These are phyloP conservation scores for Poa pratensis DNA, from an alignment of 176 grass and related monocot species.

Conservation along the genomic window DNA sequence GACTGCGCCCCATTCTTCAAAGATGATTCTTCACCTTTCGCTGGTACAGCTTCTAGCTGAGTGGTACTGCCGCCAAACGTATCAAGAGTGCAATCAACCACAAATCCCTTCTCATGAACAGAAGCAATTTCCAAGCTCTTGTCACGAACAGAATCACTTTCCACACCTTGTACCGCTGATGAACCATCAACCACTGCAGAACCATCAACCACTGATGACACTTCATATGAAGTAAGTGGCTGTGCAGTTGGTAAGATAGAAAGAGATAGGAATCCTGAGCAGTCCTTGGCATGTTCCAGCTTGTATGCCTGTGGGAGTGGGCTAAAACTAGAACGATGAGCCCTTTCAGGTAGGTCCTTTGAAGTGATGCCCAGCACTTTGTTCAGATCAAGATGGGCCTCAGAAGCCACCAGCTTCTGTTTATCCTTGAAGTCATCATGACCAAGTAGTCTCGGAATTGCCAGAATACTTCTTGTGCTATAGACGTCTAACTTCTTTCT, in stretches of 20 bases:
- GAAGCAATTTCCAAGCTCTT: conserved; percentile 46
- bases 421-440: conserved; percentile 57
- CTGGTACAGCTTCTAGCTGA: conserved; percentile 38
- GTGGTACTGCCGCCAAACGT: conserved; percentile 25
- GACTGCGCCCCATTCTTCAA: conserved; percentile 39
- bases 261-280: conserved; percentile 44
- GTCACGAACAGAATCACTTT: conserved; percentile 50
- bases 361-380: conserved; percentile 32
- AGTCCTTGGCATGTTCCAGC: conserved; percentile 39
- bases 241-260: conserved; percentile 37
- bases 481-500: conserved; percentile 88
- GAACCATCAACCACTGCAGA: conserved; percentile 55
- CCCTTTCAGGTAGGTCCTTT: conserved; percentile 45
- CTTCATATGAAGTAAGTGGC: conserved; percentile 39
- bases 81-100: conserved; percentile 36
- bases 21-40: conserved; percentile 35
- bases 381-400: conserved; percentile 51
- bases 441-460: conserved; percentile 41
- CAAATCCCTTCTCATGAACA: conserved; percentile 45
- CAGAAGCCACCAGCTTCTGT: conserved; percentile 13
- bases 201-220: conserved; percentile 45
- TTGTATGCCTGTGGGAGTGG: conserved; percentile 42
- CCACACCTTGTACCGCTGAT: conserved; percentile 32
- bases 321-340: conserved; percentile 41
- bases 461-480: conserved; percentile 42